Base-by-base conservation (phyloP, 305 asterid genomes). In the Fraxinus sp. region DNA sequence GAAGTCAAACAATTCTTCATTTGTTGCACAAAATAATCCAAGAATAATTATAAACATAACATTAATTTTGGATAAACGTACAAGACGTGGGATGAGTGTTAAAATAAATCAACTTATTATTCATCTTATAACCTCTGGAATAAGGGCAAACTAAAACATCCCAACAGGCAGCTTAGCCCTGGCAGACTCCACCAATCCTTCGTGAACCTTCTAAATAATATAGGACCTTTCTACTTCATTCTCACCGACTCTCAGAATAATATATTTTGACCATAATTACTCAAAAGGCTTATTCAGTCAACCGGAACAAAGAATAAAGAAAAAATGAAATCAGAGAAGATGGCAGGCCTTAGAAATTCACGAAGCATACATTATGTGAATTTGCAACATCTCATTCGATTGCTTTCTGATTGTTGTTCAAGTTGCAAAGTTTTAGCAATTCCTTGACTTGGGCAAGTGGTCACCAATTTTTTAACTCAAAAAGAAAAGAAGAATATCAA, bases 1-100 rank as follows among this genome's bases (percentile, higher is more conserved):
- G 24, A 71, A 71, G 46, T 71, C 76, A 30, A 71, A 68, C 74
- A 68, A 30, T 62, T 80, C 76, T 66, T 68, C 82, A 32, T 22
- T 55, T 14, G 14, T 36, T 5, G 49, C 18, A 26, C 16, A 81
- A 16, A 46, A 80, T 35, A 32, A 72, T 9, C 84, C 68, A 71
- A 62, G 39, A 37, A 49, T 18, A 66, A 39, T 28, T 3, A 1
- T 24, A 20, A 46, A 80, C n/a, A 79, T 32, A 49, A 7, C 20
- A 24, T 59, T 8, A 24, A 66, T 66, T 66, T 26, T 64, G 73
- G 73, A 64, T 64, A 64, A 24, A 64, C 26, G 30, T 26, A 8
- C 16, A 26, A 24, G 73, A 64, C n/a, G 1, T 26, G 13, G 30
- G 22, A 20, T 7, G 22, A 59, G 32, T 8, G 70, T 59, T 59